Percentiles rank a stretch among this genome's conserved stretches.
phyloP scores from a whole-genome alignment of 768 basidiomycete genomes.

The Amanita fuliginea region DNA sequence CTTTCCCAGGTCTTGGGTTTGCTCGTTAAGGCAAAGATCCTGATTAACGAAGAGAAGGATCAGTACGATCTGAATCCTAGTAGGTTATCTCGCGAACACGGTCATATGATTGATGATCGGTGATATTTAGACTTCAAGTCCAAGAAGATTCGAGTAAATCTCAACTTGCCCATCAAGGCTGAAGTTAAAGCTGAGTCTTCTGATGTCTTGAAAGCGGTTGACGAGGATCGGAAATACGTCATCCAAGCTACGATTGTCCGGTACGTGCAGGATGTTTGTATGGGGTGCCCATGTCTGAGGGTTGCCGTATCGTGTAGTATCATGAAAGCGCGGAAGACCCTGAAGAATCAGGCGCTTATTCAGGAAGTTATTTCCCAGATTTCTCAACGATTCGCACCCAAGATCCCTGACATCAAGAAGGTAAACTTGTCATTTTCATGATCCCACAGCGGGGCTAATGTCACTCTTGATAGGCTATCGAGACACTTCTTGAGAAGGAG shows the following conservation, averaged over 20 bases:
- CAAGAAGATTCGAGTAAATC: constrained; percentile 87
- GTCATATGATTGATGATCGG: not conserved
- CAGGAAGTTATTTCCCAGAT: constrained; percentile 88
- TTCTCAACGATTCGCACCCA: constrained; percentile 79
- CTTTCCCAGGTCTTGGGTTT: constrained; percentile 59
- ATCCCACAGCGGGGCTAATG: constrained; percentile 8
- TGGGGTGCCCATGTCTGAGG: not conserved
- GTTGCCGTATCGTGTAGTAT: constrained; percentile 37
- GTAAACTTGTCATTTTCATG: constrained; percentile 24
- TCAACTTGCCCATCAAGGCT: constrained; percentile 88
- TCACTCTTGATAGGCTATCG: constrained; percentile 57
- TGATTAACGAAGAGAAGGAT: constrained; percentile 80
- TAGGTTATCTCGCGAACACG: constrained; percentile 14
- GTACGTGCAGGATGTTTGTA: constrained; percentile 18
- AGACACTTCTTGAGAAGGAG: constrained; percentile 89
- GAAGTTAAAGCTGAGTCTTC: constrained; percentile 87
- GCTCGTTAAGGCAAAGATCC: constrained; percentile 81
- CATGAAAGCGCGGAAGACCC: constrained; percentile 92
- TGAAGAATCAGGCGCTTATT: constrained; percentile 88
- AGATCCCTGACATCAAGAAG: constrained; percentile 96
- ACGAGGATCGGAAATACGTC: constrained; percentile 94
- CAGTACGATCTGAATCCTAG: constrained; percentile 88
- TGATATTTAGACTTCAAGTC: constrained; percentile 64
- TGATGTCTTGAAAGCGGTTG: constrained; percentile 89
- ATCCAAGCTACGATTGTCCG: constrained; percentile 93